A percentile compares a stretch with the other conserved stretches of the same genome.
Evolutionary conservation across 2,329 filamentous ascomycete species (phyloP).

Genomic region (Stachybotrys chlorohalonatus): DNA sequence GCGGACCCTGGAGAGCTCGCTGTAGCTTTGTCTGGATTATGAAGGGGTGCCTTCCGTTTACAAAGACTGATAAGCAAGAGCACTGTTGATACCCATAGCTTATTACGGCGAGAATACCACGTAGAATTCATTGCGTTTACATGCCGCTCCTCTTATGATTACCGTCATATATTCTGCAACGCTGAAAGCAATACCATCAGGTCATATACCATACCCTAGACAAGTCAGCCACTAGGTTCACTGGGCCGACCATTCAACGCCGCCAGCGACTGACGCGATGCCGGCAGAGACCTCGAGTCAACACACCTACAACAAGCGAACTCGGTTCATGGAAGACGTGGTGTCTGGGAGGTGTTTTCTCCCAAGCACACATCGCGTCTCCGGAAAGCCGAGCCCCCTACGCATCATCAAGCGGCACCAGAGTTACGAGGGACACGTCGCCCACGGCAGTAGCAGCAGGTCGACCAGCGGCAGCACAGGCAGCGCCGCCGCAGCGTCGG

Average conservation of each 20-base stretch:
- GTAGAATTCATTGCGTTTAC: no score
- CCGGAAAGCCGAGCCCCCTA: constrained; percentile 34
- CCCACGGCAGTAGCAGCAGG: constrained; percentile 9
- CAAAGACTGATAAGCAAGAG: constrained; percentile 5
- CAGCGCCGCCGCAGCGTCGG: background rate
- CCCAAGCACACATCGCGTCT: constrained; percentile 9
- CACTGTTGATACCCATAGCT: constrained; percentile 9
- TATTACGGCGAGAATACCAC: background rate
- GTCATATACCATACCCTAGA: background rate
- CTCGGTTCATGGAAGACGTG: constrained; percentile 17
- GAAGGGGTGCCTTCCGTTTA: background rate
- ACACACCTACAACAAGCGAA: background rate
- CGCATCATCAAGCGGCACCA: constrained; percentile 35
- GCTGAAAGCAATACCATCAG: background rate
- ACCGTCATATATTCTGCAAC: background rate
- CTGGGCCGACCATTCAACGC: no score
- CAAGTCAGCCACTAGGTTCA: no score
- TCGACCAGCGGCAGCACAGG: constrained; percentile 15
- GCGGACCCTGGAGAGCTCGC: constrained; percentile 33
- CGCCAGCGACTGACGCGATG: no score
- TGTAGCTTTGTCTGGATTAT: constrained; percentile 5
- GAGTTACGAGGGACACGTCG: constrained; percentile 8
- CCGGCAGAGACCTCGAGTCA: background rate
- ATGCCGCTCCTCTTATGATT: background rate
- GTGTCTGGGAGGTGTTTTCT: constrained; percentile 19